Evolutionary conservation across 208 protist species (phyloP), one percentile per base, ranked within the genome.

Genomic region (Trypanosoma boissoni): DNA sequence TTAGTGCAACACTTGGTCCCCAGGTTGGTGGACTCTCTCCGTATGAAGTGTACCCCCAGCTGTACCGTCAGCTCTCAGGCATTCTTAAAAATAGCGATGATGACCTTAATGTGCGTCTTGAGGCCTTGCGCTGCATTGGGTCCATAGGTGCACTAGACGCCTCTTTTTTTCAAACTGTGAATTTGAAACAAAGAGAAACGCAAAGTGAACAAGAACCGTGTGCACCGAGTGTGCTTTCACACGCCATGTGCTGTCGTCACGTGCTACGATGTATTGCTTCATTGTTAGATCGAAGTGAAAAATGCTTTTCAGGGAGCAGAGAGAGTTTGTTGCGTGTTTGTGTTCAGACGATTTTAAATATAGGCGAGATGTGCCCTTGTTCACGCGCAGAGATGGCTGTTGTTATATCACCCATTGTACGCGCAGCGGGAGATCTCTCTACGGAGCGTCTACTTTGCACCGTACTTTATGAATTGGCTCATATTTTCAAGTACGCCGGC

Each of bases 291-390:
- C 68, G 74, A 7, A 73, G 72, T 57, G 81, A 78, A 21, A 61
- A 67, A 27, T 64, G 61, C 16, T 64, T 29, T 58, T 75, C 36
- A 31, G 51, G 64, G n/a, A 64, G 60, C n/a, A 73, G 77, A n/a
- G 81, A 89, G 41, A 74, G 62, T 2, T 55, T 88, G 27, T 44
- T 91, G 12, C 74, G 75, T 4, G 76, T 80, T 5, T 64, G 66
- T 23, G 58, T 91, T 10, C 80, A 94, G 58, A 91, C 87, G 8
- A 79, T 91, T 48, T 68, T 91, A 2, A 83, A 78, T 51, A 94
- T 94, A 55, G 83, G 68, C 16, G 78, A 87, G 50, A 62, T 60
- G 5, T 88, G 83, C 52, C 77, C 78, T 12, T 88, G 65, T 58
- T 80, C 87, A 28, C 78, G 76, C 31, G 36, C 63, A 14, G 81